Evolutionary conservation across 441 rosid species (phyloP).

Genomic region (Kokia cookei): DNA sequence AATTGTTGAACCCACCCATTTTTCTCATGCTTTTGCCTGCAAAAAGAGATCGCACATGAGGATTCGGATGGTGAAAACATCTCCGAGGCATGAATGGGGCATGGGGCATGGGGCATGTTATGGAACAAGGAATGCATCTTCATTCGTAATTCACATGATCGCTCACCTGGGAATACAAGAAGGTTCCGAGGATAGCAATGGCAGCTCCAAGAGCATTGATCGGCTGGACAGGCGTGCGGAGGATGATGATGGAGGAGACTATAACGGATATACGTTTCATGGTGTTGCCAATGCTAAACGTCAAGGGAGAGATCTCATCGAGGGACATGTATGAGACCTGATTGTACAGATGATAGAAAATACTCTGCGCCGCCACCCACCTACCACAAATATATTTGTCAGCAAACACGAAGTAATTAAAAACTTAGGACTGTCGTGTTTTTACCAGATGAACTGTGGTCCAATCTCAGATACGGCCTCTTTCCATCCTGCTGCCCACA

Average conservation of each 20-base stretch:
- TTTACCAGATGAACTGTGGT: background rate
- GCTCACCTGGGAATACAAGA: background rate
- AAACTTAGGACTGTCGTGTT: background rate
- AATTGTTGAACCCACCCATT: background rate
- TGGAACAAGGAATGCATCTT: too few species aligned
- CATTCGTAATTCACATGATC: background rate
- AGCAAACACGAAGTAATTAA: background rate
- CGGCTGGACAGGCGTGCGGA: background rate
- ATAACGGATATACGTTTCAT: background rate
- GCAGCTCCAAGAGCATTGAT: background rate
- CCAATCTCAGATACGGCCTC: background rate
- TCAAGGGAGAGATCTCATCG: background rate
- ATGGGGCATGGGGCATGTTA: background rate
- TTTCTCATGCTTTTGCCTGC: background rate
- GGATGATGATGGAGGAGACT: background rate
- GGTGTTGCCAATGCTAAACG: background rate
- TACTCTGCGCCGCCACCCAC: background rate
- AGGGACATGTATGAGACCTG: background rate
- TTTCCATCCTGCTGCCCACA: background rate
- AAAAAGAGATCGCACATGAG: background rate
- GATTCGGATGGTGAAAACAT: background rate
- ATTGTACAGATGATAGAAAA: background rate
- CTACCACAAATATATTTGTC: background rate
- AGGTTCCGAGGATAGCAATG: background rate
- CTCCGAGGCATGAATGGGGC: background rate